Base-by-base conservation (phyloP, 1,284 basidiomycete genomes). In the Schizopora paradoxa region DNA sequence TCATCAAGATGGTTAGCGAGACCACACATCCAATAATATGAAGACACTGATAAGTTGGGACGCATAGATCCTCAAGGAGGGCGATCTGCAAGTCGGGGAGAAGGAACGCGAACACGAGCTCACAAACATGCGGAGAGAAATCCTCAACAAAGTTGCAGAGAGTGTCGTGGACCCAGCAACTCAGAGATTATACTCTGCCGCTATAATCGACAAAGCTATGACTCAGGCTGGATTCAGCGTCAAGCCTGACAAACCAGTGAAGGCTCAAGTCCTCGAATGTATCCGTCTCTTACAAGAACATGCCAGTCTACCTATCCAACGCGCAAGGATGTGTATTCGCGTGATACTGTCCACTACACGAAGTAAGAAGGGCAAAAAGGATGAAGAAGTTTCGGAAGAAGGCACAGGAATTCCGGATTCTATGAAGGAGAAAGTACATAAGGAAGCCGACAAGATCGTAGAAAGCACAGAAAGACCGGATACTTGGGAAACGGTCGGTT, bases 201-300 rank as follows among this genome's bases (percentile, higher is more conserved):
- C 90, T 16, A 92, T 99, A 73, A 91, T 99, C 52, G 96, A 99
- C 61, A 99, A 98, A 67, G 94, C 93, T 0, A 95, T 99, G 91
- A 70, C 80, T 19, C 94, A 98, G 62, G 83, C 91, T 5, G 93
- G 94, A 8, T 96, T 88, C 66, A 93, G 88, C 54, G 85, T 96
- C 29, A 89, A 91, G 59, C 77, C 77, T 22, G 82, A 84, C 49
- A 96, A 96, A 71, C 87, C 79, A 37, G 93, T 93, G 14, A 99
- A 99, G 68, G 86, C 84, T 49, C 92, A 95, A 75, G 92, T 95
- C 3, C 81, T 94, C 5, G 94, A 95, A 55, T 87, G 93, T 52
- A 90, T 99, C 66, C 89, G 87, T 58, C 71, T 81, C 14, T 69
- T 99, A 19, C 87, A 92, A 57, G 73, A 82, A 3, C 74, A 82